Evolutionary conservation across 1,284 basidiomycete species (phyloP).

Genomic region (Apiotrichum gamsii): DNA sequence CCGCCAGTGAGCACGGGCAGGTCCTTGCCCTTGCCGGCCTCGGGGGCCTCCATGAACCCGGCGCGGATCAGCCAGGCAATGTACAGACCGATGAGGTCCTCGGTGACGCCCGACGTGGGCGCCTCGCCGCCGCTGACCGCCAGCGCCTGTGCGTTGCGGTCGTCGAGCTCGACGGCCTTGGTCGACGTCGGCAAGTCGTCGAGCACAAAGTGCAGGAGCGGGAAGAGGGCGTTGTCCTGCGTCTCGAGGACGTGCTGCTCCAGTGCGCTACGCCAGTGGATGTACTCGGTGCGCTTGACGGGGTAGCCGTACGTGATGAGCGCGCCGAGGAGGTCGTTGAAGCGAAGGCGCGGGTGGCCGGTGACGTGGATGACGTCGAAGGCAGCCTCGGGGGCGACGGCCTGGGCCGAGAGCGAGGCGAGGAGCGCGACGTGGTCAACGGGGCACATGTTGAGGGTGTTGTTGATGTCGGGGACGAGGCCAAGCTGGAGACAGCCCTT

Average conservation of each 20-base stretch:
- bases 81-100: constrained; percentile 75
- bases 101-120: constrained; percentile 64
- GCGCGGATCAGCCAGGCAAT: constrained; percentile 89
- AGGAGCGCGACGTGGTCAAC: constrained; percentile 93
- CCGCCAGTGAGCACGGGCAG: constrained; percentile 44
- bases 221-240: constrained; percentile 96
- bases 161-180: constrained; percentile 87
- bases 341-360: constrained; percentile 78
- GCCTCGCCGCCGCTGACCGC: constrained; percentile 53
- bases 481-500: constrained; percentile 97
- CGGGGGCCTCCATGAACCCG: constrained; percentile 72
- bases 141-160: constrained; percentile 69
- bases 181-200: constrained; percentile 96
- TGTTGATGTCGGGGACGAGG: constrained; percentile 94
- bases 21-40: constrained; percentile 28
- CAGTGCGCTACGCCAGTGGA: constrained; percentile 83
- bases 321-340: constrained; percentile 78
- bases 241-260: constrained; percentile 91
- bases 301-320: constrained; percentile 75
- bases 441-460: constrained; percentile 96
- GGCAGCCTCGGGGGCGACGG: constrained; percentile 48
- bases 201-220: constrained; percentile 90
- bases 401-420: constrained; percentile 61
- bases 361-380: constrained; percentile 81
- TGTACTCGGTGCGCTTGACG: constrained; percentile 75